A percentile compares a stretch with the other conserved stretches of the same genome.
Conservation (phyloP, 2,329 filamentous ascomycete species). For the Talaromyces sp. region DNA sequence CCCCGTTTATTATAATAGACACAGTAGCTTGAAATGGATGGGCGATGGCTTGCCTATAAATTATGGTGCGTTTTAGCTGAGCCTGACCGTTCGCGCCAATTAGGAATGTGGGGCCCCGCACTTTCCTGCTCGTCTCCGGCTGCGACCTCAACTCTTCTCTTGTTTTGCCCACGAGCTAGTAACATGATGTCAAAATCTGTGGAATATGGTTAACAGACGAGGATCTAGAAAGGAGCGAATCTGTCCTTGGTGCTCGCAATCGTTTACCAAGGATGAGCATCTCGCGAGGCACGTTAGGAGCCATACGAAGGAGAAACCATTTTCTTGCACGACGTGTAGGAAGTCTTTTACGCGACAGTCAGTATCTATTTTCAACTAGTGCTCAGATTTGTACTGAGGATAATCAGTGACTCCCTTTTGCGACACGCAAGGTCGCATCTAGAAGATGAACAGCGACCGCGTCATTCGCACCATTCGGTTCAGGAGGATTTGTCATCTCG, state of each 20-base stretch:
- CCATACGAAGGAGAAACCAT: slow-evolving; percentile 12
- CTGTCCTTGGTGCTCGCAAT: slow-evolving; percentile 12
- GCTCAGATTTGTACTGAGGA: background rate
- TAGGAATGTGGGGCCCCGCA: background rate
- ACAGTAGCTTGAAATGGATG: no score
- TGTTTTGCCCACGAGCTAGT: background rate
- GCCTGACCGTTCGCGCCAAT: background rate
- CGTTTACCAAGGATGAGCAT: slow-evolving; percentile 14
- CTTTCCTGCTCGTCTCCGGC: background rate
- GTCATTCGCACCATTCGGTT: background rate
- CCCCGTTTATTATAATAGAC: background rate
- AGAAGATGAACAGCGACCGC: background rate
- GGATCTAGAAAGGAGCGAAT: slow-evolving; percentile 3
- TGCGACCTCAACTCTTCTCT: background rate
- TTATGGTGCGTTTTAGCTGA: background rate
- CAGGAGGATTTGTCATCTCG: background rate
- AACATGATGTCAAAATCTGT: background rate
- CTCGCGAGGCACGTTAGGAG: slow-evolving; percentile 11
- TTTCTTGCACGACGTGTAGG: slow-evolving; percentile 7
- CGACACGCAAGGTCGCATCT: slow-evolving; percentile 9
- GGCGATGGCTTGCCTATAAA: background rate
- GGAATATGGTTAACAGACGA: slow-evolving; percentile 4
- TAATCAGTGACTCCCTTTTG: slow-evolving; percentile 4
- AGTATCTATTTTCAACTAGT: background rate
- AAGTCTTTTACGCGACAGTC: slow-evolving; percentile 13